Evolutionary conservation across 1,139 yeast species (phyloP), one percentile per base, ranked within the genome.

Genomic region (Maudiozyma humilis): DNA sequence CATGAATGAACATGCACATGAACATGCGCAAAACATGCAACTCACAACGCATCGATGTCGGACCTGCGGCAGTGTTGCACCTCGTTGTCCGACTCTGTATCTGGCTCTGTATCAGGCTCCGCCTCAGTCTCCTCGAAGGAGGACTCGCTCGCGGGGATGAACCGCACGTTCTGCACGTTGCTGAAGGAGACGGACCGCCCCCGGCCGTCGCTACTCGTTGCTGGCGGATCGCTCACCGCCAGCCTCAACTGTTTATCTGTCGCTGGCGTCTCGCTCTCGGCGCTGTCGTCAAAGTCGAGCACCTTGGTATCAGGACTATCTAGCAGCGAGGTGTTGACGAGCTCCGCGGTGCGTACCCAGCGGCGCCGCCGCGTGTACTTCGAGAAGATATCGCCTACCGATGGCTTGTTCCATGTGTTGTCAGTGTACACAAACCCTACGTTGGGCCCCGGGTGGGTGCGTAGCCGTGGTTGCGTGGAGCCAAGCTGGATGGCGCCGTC

Each of bases 281-380:
- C 6, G 15, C 12, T 38, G 37, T 30, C 23, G 14, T 30, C 39
- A 16, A 35, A 35, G 10, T 35, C 30, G 3, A 35, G 14, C 15
- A 35, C 17, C 14, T 35, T 35, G 10, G 32, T 29, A 15, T 25
- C 40, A 16, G 18, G 30, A 10, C n/a, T 17, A 10, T 37, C 34
- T 3, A 39, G 18, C 16, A 39, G 12, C 8, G 45, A 32, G 7
- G 40, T 42, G 19, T 46, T 56, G 1, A 84, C 79, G 55, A 89
- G 72, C 63, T 88, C 96, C 0, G 97, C 98, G 0, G 94, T 86
- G 53, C 97, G 75, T 23, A 89, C 77, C 98, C 98, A 91, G 61
- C 97, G 73, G 67, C 98, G 76, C 61, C 96, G 76, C 63, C 98
- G 75, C 6, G 98, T 91, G 60, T 87, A 91, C 64, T 87, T 88